Percentiles rank a stretch among this genome's conserved stretches.
Conservation (phyloP, 1,284 basidiomycete genomes). For the Cutaneotrichosporon sp. region DNA sequence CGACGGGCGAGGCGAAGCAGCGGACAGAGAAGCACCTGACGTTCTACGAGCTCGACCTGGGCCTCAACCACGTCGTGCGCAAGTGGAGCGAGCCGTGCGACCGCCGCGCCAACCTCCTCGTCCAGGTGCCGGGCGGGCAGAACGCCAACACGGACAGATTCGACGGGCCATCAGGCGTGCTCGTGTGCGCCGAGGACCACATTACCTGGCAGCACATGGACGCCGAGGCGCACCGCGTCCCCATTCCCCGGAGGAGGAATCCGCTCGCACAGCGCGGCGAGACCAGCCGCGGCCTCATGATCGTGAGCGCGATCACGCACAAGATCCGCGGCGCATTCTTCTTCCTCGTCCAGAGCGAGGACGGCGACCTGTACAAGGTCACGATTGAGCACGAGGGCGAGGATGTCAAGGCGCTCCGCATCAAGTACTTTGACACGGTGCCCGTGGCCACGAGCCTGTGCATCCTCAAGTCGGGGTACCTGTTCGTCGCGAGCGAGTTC, state of each 20-base stretch:
- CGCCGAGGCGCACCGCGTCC: conserved; percentile 76
- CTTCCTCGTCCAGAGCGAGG: conserved; percentile 92
- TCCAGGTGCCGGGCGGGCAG: conserved; percentile 97
- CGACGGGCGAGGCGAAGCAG: conserved; percentile 87
- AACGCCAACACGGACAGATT: conserved; percentile 72
- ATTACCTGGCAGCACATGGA: conserved; percentile 96
- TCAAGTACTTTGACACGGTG: conserved; percentile 98
- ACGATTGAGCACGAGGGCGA: conserved; percentile 96
- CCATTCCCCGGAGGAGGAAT: conserved; percentile 83
- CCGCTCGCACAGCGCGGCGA: conserved; percentile 74
- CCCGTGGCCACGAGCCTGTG: conserved; percentile 86
- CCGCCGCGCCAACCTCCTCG: conserved; percentile 84
- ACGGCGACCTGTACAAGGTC: conserved; percentile 93
- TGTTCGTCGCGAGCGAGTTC: conserved; percentile 93
- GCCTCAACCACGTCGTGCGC: conserved; percentile 92
- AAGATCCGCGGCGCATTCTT: conserved; percentile 99
- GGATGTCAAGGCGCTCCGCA: conserved; percentile 81
- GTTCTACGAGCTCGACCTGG: conserved; percentile 94
- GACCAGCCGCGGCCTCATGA: conserved; percentile 70
- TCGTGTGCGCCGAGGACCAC: conserved; percentile 94
- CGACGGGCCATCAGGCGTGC: conserved; percentile 92
- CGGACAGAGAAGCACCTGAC: conserved; percentile 92
- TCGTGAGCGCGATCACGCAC: conserved; percentile 93
- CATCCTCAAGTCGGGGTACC: conserved; percentile 94
- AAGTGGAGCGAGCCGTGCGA: conserved; percentile 98